Evolutionary conservation across 208 protist species (phyloP).

Genomic region (Trypanosoma brucei): DNA sequence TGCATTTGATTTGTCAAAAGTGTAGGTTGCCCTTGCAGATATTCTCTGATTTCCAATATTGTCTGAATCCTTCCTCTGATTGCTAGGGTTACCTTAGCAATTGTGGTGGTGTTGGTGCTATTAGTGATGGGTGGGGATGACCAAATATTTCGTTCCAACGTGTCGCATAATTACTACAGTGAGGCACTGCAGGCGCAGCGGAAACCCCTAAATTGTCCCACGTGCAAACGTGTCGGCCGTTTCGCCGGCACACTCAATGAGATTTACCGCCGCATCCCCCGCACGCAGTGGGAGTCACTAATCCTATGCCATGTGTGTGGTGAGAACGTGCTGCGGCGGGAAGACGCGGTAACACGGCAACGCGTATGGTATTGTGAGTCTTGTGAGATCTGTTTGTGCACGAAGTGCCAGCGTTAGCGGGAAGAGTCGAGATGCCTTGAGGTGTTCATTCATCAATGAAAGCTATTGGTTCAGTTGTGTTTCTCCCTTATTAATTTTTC

Average conservation of each 20-base stretch:
- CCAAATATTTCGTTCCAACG: conserved; percentile 16
- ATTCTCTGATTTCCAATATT: too few species aligned
- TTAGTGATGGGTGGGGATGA: conserved; percentile 17
- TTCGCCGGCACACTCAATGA: conserved; percentile 57
- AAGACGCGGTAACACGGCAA: conserved; percentile 21
- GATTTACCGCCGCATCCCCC: conserved; percentile 41
- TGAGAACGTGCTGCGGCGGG: conserved; percentile 29
- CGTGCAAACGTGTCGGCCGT: conserved; percentile 39
- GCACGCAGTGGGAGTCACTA: conserved; percentile 18
- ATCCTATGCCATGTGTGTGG: conserved; percentile 20
- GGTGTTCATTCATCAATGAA: too few species aligned
- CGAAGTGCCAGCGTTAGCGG: conserved; percentile 21
- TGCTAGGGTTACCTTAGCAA: too few species aligned
- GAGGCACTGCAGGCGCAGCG: conserved; percentile 24
- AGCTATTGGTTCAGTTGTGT: too few species aligned
- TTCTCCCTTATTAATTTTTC: too few species aligned
- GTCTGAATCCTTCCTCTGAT: too few species aligned
- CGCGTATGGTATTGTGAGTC: conserved; percentile 51
- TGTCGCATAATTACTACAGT: conserved; percentile 58
- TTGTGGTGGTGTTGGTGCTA: not conserved
- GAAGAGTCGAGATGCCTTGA: not conserved
- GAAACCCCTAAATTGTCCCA: conserved; percentile 43
- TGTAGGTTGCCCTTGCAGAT: too few species aligned
- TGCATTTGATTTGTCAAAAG: too few species aligned
- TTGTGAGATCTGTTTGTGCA: conserved; percentile 54